A percentile compares a stretch with the other conserved stretches of the same genome.
Evolutionary conservation across 805 yeast genomes (phyloP).

Genomic region (Citeromyces matritensis): DNA sequence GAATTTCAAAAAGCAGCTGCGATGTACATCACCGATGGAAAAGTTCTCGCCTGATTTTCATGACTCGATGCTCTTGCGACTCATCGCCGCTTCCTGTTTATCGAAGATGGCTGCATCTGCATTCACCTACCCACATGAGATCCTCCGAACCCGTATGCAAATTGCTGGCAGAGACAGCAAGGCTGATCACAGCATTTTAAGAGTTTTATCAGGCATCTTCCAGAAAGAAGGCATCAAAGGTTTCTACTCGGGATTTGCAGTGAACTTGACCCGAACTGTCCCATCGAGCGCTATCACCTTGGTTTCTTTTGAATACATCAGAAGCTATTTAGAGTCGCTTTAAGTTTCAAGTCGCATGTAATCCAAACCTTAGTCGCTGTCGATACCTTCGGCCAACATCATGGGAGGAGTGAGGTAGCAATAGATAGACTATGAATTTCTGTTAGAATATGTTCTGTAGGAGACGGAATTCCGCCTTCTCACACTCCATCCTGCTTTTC

Average conservation of each 20-base stretch:
- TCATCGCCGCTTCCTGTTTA: constrained; percentile 54
- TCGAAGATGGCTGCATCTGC: constrained; percentile 85
- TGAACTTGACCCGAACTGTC: constrained; percentile 79
- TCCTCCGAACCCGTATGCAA: constrained; percentile 83
- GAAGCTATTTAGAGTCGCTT: constrained; percentile 25
- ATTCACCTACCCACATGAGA: constrained; percentile 91
- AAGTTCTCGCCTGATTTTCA: constrained; percentile 3
- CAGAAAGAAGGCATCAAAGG: constrained; percentile 63
- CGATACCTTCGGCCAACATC: too few species aligned
- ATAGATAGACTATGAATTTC: too few species aligned
- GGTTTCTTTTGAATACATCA: constrained; percentile 78
- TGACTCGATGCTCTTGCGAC: constrained; percentile 16
- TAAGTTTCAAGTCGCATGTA: too few species aligned
- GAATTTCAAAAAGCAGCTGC: constrained; percentile 44
- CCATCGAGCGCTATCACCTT: constrained; percentile 95
- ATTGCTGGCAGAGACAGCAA: constrained; percentile 15
- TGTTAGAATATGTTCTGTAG: too few species aligned
- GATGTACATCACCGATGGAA: constrained; percentile 8
- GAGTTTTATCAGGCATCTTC: constrained; percentile 25
- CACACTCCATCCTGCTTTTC: too few species aligned
- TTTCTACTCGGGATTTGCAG: constrained; percentile 79
- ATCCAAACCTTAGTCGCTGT: too few species aligned
- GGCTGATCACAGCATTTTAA: constrained; percentile 9
- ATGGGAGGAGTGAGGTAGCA: too few species aligned
- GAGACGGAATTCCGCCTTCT: too few species aligned